These are phyloP conservation scores for Hanseniaspora sp. DNA, from an alignment of 1,139 yeast genomes.

Conservation along the genomic window DNA sequence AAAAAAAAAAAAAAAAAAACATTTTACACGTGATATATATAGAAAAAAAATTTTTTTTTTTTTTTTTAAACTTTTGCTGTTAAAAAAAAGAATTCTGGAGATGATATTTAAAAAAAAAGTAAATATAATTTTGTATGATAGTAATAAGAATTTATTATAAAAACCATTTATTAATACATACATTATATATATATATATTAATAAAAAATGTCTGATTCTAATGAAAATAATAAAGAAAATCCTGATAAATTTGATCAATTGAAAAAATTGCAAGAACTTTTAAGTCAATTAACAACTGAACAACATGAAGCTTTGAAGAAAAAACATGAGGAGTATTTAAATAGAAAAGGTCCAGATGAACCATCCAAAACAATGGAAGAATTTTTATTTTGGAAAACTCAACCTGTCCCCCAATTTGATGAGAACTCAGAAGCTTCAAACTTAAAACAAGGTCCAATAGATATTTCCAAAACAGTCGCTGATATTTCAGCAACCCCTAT, in stretches of 20 bases:
- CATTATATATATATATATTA: not conserved
- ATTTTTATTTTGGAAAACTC: constrained; percentile 96
- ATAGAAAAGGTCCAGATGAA: constrained; percentile 35
- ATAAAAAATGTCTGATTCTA: not conserved
- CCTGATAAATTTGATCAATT: constrained; percentile 11
- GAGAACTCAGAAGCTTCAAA: constrained; percentile 32
- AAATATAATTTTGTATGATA: too few relatives aligned
- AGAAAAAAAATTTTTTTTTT: too few relatives aligned
- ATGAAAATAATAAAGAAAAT: not conserved
- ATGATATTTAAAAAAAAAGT: too few relatives aligned
- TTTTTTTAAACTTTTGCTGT: too few relatives aligned
- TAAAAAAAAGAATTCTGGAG: too few relatives aligned
- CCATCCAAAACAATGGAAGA: constrained; percentile 70
- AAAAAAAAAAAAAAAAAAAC: too few relatives aligned
- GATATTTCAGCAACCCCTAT: constrained; percentile 63
- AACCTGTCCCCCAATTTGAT: constrained; percentile 81
- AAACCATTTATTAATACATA: not conserved
- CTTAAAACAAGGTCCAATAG: constrained; percentile 70
- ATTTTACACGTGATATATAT: too few relatives aligned
- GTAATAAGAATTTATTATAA: not conserved
- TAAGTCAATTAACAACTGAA: constrained; percentile 20
- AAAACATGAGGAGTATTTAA: constrained; percentile 18
- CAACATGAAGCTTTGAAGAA: constrained; percentile 10
- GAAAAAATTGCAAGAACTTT: constrained; percentile 33
- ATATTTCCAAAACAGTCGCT: constrained; percentile 49